A percentile compares a stretch with the other conserved stretches of the same genome.
Evolutionary conservation across 345 rosid genomes (phyloP).

Genomic region (Rhodamnia argentea): DNA sequence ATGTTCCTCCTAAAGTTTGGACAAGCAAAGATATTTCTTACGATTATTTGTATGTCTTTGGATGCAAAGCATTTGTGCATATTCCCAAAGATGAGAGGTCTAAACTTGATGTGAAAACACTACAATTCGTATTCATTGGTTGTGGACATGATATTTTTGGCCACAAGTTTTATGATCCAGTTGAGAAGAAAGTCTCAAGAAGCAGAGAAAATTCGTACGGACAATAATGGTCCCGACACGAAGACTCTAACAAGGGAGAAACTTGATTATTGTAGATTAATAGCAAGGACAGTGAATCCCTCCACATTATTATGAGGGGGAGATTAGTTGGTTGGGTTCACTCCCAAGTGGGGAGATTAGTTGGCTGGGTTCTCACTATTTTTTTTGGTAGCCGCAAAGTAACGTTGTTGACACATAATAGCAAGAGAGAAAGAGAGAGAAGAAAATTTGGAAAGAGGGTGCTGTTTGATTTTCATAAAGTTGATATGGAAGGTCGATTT

Average conservation of each 20-base stretch:
- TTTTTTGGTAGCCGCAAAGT: background rate
- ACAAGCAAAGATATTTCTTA: background rate
- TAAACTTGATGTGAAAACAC: background rate
- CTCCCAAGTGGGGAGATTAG: background rate
- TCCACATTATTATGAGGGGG: background rate
- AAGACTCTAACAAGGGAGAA: background rate
- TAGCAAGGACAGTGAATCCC: background rate
- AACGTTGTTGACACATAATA: background rate
- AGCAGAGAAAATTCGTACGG: background rate
- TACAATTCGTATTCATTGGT: background rate
- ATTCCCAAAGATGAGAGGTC: background rate
- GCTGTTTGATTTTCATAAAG: fast-evolving
- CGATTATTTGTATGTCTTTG: background rate
- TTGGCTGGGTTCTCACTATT: background rate
- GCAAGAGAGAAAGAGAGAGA: background rate
- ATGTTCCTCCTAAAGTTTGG: background rate
- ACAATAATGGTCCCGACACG: background rate
- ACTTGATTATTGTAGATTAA: background rate
- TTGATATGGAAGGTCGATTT: fast-evolving
- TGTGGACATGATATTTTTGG: background rate
- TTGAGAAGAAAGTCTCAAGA: background rate
- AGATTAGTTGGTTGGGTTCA: background rate
- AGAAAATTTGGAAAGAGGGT: background rate
- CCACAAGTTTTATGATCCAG: background rate
- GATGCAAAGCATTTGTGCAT: background rate